Percentiles rank a stretch among this genome's conserved stretches.
phyloP scores from a whole-genome alignment of 1,284 basidiomycete genomes.

The Apiotrichum brassicae region DNA sequence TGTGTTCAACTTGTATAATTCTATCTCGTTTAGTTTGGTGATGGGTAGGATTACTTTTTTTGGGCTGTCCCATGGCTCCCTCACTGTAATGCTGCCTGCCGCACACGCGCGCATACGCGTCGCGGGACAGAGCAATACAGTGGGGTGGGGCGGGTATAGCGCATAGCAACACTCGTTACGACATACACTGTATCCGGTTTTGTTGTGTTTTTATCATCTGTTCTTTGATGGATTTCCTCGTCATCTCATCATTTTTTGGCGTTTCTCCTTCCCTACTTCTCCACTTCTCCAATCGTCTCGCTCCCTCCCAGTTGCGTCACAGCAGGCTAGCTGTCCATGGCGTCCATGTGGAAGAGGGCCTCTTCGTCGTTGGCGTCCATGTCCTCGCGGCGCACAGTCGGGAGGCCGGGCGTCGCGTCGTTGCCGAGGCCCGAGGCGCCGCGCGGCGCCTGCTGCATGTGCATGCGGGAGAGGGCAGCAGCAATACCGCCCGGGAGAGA shows the following conservation, averaged over 20 bases:
- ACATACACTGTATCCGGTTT: too few species aligned
- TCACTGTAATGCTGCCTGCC: too few species aligned
- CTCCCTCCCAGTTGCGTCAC: neutral
- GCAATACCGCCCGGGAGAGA: slow-evolving; percentile 45
- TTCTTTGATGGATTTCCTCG: neutral
- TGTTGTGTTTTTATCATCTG: neutral
- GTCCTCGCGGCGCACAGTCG: slow-evolving; percentile 10
- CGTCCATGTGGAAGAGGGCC: slow-evolving; percentile 22
- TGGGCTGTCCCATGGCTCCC: too few species aligned
- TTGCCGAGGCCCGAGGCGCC: slow-evolving; percentile 7
- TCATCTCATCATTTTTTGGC: neutral
- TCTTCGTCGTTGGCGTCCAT: slow-evolving; percentile 20
- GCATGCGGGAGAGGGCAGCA: slow-evolving; percentile 42
- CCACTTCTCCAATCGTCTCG: too few species aligned
- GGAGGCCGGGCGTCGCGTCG: slow-evolving; percentile 1
- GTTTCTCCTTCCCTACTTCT: neutral
- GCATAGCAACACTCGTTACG: too few species aligned
- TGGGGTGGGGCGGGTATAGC: too few species aligned
- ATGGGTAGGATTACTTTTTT: too few species aligned
- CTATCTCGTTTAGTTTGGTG: neutral
- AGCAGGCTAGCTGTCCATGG: neutral
- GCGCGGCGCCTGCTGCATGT: slow-evolving; percentile 27
- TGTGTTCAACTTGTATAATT: too few species aligned
- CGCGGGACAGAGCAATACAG: too few species aligned
- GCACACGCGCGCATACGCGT: too few species aligned